Evolutionary conservation across 108 stramenopile species (phyloP).

Genomic region (Cyclotella kingstonii): DNA sequence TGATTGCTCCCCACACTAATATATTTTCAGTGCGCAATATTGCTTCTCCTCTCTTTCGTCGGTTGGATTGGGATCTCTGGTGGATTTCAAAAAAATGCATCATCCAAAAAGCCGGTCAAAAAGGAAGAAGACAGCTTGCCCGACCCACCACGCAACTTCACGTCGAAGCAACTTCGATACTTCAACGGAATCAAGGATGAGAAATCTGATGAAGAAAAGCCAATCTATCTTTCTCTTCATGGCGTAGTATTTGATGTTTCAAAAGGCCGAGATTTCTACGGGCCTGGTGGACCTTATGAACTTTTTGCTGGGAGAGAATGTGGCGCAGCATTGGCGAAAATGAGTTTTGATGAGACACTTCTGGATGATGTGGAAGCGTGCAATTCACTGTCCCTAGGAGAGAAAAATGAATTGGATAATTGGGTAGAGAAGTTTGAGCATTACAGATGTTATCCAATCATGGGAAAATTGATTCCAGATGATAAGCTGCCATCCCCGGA

Average conservation of each 20-base stretch:
- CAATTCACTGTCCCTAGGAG: constrained; percentile 74
- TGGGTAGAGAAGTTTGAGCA: constrained; percentile 94
- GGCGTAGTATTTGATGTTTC: constrained; percentile 95
- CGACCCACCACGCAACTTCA: constrained; percentile 86
- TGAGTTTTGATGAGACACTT: constrained; percentile 85
- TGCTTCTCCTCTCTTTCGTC: constrained; percentile 30
- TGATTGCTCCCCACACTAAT: constrained; percentile 9
- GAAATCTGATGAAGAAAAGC: constrained; percentile 69
- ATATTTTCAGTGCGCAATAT: constrained; percentile 23
- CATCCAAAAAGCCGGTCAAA: constrained; percentile 27
- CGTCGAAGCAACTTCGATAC: constrained; percentile 58
- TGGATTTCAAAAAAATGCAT: constrained; percentile 32
- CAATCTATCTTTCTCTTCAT: constrained; percentile 87
- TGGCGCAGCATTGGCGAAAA: constrained; percentile 90
- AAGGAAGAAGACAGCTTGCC: constrained; percentile 56
- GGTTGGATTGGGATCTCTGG: constrained; percentile 42
- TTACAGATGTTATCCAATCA: constrained; percentile 87
- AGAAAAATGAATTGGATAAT: constrained; percentile 76
- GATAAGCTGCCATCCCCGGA: constrained; percentile 49
- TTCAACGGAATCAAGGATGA: constrained; percentile 80
- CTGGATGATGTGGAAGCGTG: constrained; percentile 78
- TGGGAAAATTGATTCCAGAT: constrained; percentile 81
- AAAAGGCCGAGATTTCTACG: constrained; percentile 88
- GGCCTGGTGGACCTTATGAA: constrained; percentile 90
- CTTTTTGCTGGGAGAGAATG: constrained; percentile 95